Evolutionary conservation across 2,329 filamentous ascomycete species (phyloP), one percentile per base, ranked within the genome.

Genomic region (Annulohypoxylon truncatum): DNA sequence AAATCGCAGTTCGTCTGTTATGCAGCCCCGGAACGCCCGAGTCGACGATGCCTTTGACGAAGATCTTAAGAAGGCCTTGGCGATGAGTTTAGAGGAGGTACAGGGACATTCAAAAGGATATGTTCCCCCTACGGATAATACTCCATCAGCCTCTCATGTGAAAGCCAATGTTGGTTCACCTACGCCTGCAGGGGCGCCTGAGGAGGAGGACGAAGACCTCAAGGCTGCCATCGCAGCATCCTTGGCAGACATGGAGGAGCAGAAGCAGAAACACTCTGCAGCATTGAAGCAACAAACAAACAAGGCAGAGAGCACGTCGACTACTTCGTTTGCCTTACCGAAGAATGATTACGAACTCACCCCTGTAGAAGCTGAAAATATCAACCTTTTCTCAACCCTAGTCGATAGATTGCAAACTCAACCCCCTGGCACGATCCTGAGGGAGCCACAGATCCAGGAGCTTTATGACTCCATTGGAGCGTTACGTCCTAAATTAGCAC

Each of bases 371-470:
- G 94, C 94, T 0, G 96, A 99, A 78, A 98, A 98, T 73, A 99
- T 99, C 78, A 97, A 97, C 75, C 83, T 99, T 1, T 98, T 99
- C 76, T 87, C 96, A 0, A 97, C 96, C 0, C 82, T 99, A 35
- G 96, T 99, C 9, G 96, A 99, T 77, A 89, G 96, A 31, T 82
- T 99, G 40, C 95, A 98, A 77, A 96, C 96, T 64, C 96, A 99
- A 74, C 93, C 96, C 0, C 94, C 94, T 0, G 96, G 96, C 0
- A 98, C 96, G 0, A 97, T 99, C 56, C 81, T 99, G n/a, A 87
- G 96, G 51, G 96, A 99, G 75, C 96, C 96, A 1, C 96, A 98
- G 77, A 97, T 99, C 53, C 96, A 99, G 79, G 96, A 99, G 80
- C 84, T 99, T 3, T 99, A 99, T 77, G 96, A 98, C 76, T 96